Conservation (phyloP, 2,329 filamentous ascomycete species). For the Pseudogymnoascus sp. region DNA sequence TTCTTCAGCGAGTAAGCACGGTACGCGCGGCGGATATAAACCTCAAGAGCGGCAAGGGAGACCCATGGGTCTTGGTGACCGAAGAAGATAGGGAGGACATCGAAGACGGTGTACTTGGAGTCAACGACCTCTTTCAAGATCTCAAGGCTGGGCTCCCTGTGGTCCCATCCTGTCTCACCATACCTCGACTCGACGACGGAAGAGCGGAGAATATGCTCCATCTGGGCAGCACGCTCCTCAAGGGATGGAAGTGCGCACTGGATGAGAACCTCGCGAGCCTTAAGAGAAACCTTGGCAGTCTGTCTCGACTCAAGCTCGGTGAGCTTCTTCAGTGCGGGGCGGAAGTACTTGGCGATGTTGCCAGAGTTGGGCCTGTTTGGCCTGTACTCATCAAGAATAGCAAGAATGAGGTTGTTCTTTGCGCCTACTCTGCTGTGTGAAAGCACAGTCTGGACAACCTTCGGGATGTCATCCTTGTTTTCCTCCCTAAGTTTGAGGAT, state of each 20-base stretch:
- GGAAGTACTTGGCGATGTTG: slow-evolving; percentile 82
- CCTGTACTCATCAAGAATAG: slow-evolving; percentile 87
- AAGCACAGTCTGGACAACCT: slow-evolving; percentile 80
- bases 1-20: slow-evolving; percentile 88
- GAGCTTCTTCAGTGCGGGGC: slow-evolving; percentile 71
- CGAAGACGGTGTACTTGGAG: slow-evolving; percentile 97
- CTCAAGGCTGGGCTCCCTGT: slow-evolving; percentile 82
- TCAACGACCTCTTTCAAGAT: slow-evolving; percentile 97
- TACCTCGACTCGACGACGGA: slow-evolving; percentile 96
- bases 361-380: slow-evolving; percentile 88
- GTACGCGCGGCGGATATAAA: slow-evolving; percentile 94
- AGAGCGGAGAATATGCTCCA: slow-evolving; percentile 96
- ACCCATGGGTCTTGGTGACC: slow-evolving; percentile 92
- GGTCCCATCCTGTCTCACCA: slow-evolving; percentile 93
- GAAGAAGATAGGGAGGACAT: slow-evolving; percentile 93
- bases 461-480: slow-evolving; percentile 83
- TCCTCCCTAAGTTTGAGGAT: slow-evolving; percentile 90
- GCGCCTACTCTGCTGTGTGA: slow-evolving; percentile 87
- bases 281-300: slow-evolving; percentile 89
- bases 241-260: slow-evolving; percentile 93
- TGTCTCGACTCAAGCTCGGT: slow-evolving; percentile 81
- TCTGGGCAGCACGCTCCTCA: slow-evolving; percentile 88
- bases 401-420: slow-evolving; percentile 89
- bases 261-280: slow-evolving; percentile 94
- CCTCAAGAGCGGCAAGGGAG: slow-evolving; percentile 83